These are phyloP conservation scores for Bipolaris oryzae DNA, from an alignment of 2,329 filamentous ascomycete genomes.

Conservation along the genomic window DNA sequence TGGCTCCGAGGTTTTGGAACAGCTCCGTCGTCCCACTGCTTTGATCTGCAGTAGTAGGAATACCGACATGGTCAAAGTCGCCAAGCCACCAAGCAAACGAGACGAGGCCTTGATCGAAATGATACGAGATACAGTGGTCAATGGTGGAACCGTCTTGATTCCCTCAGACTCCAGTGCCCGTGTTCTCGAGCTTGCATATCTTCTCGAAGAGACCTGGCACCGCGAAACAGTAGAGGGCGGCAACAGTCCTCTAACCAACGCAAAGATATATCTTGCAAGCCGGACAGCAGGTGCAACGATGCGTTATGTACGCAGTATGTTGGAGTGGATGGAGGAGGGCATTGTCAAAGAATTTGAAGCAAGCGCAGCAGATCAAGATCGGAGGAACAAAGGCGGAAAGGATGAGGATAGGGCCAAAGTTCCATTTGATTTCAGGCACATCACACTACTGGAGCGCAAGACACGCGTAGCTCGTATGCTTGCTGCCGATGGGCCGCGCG, in stretches of 20 bases:
- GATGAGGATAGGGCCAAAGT: slow-evolving; percentile 63
- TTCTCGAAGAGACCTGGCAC: slow-evolving; percentile 89
- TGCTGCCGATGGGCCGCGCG: slow-evolving; percentile 61
- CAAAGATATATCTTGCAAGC: slow-evolving; percentile 79
- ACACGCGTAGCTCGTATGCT: slow-evolving; percentile 77
- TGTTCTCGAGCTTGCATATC: slow-evolving; percentile 87
- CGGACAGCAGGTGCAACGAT: slow-evolving; percentile 87
- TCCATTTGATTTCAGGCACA: slow-evolving; percentile 87
- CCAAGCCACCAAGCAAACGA: slow-evolving; percentile 76
- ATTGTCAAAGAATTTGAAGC: slow-evolving; percentile 92
- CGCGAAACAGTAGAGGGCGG: slow-evolving; percentile 34
- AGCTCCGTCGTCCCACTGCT: slow-evolving; percentile 89
- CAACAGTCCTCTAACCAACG: slow-evolving; percentile 56
- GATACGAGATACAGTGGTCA: slow-evolving; percentile 76
- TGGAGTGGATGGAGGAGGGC: slow-evolving; percentile 98
- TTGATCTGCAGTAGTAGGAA: slow-evolving; percentile 90
- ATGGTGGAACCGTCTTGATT: slow-evolving; percentile 89
- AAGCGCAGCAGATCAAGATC: slow-evolving; percentile 39
- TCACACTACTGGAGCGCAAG: slow-evolving; percentile 81
- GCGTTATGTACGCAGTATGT: slow-evolving; percentile 89
- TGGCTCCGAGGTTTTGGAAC: slow-evolving; percentile 89
- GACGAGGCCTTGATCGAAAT: slow-evolving; percentile 86
- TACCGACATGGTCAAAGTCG: slow-evolving; percentile 70
- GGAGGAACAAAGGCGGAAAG: slow-evolving; percentile 43
- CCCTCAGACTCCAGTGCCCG: slow-evolving; percentile 95